Percentiles rank a stretch among this genome's conserved stretches.
Evolutionary conservation across 345 rosid genomes (phyloP).

Genomic region (Garcia nutans): DNA sequence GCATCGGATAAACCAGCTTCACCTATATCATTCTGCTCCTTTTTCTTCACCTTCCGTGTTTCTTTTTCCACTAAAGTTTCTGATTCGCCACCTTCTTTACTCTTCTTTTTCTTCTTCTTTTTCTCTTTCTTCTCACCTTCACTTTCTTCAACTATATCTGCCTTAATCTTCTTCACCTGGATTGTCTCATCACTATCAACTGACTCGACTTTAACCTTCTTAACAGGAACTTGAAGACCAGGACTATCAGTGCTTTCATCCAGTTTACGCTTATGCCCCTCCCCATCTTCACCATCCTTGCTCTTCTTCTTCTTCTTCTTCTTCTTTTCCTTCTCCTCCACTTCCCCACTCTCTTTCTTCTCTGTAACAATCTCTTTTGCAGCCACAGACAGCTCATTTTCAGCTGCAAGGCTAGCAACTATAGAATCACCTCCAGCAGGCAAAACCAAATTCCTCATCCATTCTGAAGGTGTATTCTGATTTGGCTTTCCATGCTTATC

Average conservation of each 20-base stretch:
- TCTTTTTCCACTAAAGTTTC: conserved; percentile 31
- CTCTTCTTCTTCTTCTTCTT: conserved; percentile 31
- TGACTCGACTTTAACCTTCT: conserved; percentile 53
- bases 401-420: conserved; percentile 73
- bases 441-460: conserved; percentile 70
- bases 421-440: conserved; percentile 73
- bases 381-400: conserved; percentile 23
- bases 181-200: conserved; percentile 28
- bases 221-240: conserved; percentile 40
- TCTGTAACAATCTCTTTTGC: conserved; percentile 30
- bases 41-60: conserved; percentile 39
- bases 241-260: conserved; percentile 44
- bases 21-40: conserved; percentile 46
- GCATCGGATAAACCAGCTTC: conserved; percentile 37
- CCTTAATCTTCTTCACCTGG: conserved; percentile 27
- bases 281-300: conserved; percentile 36
- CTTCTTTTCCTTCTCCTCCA: conserved; percentile 34
- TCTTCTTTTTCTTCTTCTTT: conserved; percentile 55
- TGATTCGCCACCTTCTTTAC: conserved; percentile 40
- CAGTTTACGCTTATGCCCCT: conserved; percentile 52
- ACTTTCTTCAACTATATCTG: conserved; percentile 26
- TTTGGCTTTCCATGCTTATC: conserved; percentile 90
- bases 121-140: conserved; percentile 51
- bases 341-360: conserved; percentile 18
- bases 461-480: conserved; percentile 73